Evolutionary conservation across 2,329 filamentous ascomycete species (phyloP), one percentile per base, ranked within the genome.

Genomic region (Ceratocystis alfenasii): DNA sequence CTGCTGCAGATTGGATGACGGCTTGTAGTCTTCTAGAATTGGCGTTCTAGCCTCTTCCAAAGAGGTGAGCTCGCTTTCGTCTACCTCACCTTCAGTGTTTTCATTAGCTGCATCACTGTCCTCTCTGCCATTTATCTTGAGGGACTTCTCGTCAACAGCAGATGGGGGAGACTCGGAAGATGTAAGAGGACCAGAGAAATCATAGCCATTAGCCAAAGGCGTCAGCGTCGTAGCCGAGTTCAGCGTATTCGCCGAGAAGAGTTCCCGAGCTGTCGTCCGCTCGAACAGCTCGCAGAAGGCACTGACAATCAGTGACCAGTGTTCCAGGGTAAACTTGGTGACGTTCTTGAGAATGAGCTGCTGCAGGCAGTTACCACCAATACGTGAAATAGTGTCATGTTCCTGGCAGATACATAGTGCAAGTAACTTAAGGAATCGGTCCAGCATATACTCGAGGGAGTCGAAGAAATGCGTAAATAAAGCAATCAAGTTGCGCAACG

Each of bases 381-480:
- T 99, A 28, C 95, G 85, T 2, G 94, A 95, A 70, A 99, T 93
- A 0, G 95, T 99, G 72, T 99, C 94, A 71, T 99, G 99, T 74
- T 99, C 94, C 75, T 99, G 94, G 74, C 93, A 97, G 69, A 99
- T 99, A 74, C 94, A 99, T 10, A 99, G 83, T 2, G 90, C 92
- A 10, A 99, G 79, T 22, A 99, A 83, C 74, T 97, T 93, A 46
- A 99, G 78, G 75, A 99, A 97, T n/a, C 94, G 83, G 75, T 96
- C 91, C 20, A 99, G 83, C 94, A 99, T 99, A 74, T 96, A 95
- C 76, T 97, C 91, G 8, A 99, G 79, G 0, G 91, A 87, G 67
- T 95, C 90, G 70, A 99, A 99, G 76, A 97, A 99, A 76, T 99
- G 95, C 0, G 95, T 99, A 75, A 99, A 99, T 28, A 99, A 83